Percentiles rank a stretch among this genome's conserved stretches.
phyloP scores from a whole-genome alignment of 1,284 basidiomycete genomes.

The Cryptococcus maquisensis region DNA sequence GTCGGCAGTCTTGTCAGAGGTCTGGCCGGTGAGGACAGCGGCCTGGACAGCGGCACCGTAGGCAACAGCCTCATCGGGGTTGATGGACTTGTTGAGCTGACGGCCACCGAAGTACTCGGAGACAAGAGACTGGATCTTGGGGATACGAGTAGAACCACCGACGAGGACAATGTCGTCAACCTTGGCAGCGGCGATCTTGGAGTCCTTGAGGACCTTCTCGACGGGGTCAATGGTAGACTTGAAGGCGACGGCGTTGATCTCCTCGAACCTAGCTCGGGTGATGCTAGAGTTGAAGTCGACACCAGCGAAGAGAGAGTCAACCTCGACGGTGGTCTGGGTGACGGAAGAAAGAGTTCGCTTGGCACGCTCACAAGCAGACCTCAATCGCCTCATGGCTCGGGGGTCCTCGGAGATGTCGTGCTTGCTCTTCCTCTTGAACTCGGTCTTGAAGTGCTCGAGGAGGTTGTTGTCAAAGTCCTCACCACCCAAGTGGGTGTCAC shows the following conservation, averaged over 20 bases:
- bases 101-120: constrained; percentile 97
- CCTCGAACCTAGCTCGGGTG: constrained; percentile 98
- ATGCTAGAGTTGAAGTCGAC: constrained; percentile 90
- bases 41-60: constrained; percentile 97
- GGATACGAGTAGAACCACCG: constrained; percentile 99
- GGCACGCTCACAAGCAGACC: constrained; percentile 97
- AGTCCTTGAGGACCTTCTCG: constrained; percentile 97
- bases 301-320: constrained; percentile 94
- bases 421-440: constrained; percentile 68
- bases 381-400: constrained; percentile 89
- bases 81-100: constrained; percentile 97
- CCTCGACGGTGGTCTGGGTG: constrained; percentile 96
- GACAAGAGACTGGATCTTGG: constrained; percentile 96
- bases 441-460: constrained; percentile 72
- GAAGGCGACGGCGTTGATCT: constrained; percentile 92
- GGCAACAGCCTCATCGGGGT: constrained; percentile 91
- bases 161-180: constrained; percentile 99
- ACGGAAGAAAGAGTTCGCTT: constrained; percentile 98
- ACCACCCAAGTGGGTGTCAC: constrained; percentile 98
- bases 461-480: constrained; percentile 99
- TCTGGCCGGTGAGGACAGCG: constrained; percentile 93
- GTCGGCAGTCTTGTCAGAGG: constrained; percentile 96
- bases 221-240: constrained; percentile 97
- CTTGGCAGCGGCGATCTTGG: constrained; percentile 73
- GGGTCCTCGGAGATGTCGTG: constrained; percentile 96